These are phyloP conservation scores for Gynostemma pentaphyllum DNA, from an alignment of 306 rosid genomes.

Conservation along the genomic window DNA sequence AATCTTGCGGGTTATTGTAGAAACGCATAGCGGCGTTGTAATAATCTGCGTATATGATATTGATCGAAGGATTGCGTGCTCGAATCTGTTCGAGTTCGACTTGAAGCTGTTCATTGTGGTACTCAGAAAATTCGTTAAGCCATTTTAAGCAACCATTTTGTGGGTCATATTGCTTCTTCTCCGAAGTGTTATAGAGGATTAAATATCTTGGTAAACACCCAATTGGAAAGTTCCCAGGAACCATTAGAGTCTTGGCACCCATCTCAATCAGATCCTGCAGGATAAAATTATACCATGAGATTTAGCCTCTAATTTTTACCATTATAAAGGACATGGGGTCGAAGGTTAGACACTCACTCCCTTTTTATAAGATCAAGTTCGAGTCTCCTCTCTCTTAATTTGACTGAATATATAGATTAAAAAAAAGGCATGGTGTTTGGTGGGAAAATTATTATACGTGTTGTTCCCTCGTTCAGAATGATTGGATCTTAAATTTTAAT, in stretches of 20 bases:
- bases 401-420: too few species aligned
- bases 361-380: too few species aligned
- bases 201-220: slow-evolving; percentile 25
- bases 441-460: too few species aligned
- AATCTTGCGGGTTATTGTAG: slow-evolving; percentile 25
- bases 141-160: slow-evolving; percentile 30
- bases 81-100: slow-evolving; percentile 16
- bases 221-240: slow-evolving; percentile 38
- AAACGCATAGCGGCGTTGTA: slow-evolving; percentile 25
- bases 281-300: neutral
- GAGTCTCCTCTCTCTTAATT: too few species aligned
- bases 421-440: too few species aligned
- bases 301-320: too few species aligned
- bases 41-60: slow-evolving; percentile 38
- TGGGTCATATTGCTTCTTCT: slow-evolving; percentile 26
- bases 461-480: too few species aligned
- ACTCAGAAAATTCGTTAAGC: slow-evolving; percentile 29
- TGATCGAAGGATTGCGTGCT: slow-evolving; percentile 15
- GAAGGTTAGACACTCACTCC: too few species aligned
- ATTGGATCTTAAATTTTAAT: too few species aligned
- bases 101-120: slow-evolving; percentile 29
- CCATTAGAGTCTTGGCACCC: slow-evolving; percentile 34
- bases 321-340: too few species aligned
- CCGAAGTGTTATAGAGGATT: slow-evolving; percentile 11
- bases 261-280: slow-evolving; percentile 32